Base-by-base conservation (phyloP, 2,329 filamentous ascomycete species). In the Didymella pomorum region DNA sequence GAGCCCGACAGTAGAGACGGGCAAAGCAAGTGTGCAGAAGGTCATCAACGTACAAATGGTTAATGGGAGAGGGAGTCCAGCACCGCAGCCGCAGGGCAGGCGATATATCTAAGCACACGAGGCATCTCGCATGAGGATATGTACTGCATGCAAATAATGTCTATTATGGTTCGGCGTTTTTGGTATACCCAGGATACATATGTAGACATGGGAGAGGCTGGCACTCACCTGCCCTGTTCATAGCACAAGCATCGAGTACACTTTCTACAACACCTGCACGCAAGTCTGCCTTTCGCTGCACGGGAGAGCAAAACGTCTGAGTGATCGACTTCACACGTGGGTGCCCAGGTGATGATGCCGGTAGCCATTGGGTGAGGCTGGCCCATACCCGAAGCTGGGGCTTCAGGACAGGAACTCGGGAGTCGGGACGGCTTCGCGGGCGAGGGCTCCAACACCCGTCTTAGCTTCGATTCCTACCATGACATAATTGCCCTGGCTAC, bases 401-500 rank as follows among this genome's bases (percentile, higher is more conserved):
- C 10, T 43, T 62, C 50, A 65, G 65, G 60, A 62, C 50, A 65
- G 65, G 60, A 62, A 64, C 61, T 54, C 64, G 64, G 66, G 58
- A 31, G 29, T 54, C 64, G 62, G 66, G 59, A 63, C 57, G 57
- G 39, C 20, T 23, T 42, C 21, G 39, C 39, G 39, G 23, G 39
- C 39, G 20, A 25, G 39, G 39, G 12, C 46, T 50, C 57, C 52
- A 50, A 46, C 47, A 48, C 43, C 55, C 48, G 51, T 41, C 44
- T 41, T 53, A 53, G 44, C 56, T 42, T 51, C 29, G 31, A 29
- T 37, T 29, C 56, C 54, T 52, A 59, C 57, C 66, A 74, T 72
- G 71, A 72, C 69, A 74, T 75, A 72, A 65, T 64, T 56, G 56
- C 61, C 58, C 44, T 48, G 50, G 18, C 60, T 54, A 49, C 64